These are phyloP conservation scores for Solanum medicagineum DNA, from an alignment of 257 asterid genomes.

Conservation along the genomic window DNA sequence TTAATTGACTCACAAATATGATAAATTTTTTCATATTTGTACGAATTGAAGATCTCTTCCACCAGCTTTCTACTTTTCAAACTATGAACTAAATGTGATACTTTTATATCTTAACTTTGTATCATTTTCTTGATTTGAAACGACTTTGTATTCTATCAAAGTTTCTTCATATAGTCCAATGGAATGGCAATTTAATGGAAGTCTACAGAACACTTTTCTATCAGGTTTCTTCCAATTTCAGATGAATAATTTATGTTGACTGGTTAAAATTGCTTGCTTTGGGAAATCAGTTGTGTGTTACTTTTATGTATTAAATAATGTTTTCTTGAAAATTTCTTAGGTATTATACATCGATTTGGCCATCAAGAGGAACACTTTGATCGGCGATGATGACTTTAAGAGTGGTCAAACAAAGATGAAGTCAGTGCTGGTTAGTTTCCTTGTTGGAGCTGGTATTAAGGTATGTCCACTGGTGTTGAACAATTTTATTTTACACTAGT, in stretches of 20 bases:
- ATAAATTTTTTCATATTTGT: background rate
- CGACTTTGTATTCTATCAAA: no score
- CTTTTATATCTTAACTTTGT: no score
- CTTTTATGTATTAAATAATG: background rate
- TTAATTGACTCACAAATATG: background rate
- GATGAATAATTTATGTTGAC: no score
- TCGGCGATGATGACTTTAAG: constrained; percentile 96
- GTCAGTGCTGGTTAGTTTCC: constrained; percentile 43
- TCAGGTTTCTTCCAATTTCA: constrained; percentile 35
- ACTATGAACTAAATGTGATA: no score
- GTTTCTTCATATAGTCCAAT: no score
- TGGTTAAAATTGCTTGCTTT: background rate
- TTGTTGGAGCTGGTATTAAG: constrained; percentile 47
- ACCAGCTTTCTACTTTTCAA: no score
- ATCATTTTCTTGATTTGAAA: no score
- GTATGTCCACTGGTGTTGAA: constrained; percentile 9
- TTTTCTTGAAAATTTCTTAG: constrained; percentile 14
- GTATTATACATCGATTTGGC: constrained; percentile 66
- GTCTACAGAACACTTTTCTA: constrained; percentile 97
- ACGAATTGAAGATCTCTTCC: background rate
- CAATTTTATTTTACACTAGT: background rate
- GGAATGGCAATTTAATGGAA: constrained; percentile 39
- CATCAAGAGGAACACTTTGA: constrained; percentile 63
- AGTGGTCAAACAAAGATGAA: constrained; percentile 99
- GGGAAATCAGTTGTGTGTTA: background rate